Evolutionary conservation across 2,329 filamentous ascomycete genomes (phyloP).

Genomic region (Trichophyton equinum): DNA sequence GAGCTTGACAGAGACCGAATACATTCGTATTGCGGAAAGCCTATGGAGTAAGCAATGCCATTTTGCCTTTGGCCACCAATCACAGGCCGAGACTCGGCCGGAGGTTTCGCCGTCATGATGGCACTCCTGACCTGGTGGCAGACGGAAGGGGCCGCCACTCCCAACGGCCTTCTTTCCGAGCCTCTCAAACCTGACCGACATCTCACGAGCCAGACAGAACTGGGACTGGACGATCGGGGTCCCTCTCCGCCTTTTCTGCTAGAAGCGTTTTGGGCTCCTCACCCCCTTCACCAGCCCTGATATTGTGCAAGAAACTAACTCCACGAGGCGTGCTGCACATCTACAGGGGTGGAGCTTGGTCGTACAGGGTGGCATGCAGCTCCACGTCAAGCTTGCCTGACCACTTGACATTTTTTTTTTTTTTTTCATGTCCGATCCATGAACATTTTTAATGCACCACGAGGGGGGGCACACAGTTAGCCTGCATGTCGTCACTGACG

Average conservation of each 20-base stretch:
- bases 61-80: neutral
- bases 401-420: conserved; percentile 4
- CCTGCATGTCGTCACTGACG: neutral
- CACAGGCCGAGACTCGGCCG: neutral
- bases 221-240: neutral
- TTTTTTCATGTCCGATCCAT: conserved; percentile 2
- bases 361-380: conserved; percentile 3
- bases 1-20: neutral
- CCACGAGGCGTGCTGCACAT: neutral
- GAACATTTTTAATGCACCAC: neutral
- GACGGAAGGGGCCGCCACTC: neutral
- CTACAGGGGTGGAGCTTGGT: conserved; percentile 1
- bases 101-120: neutral
- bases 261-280: neutral
- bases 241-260: neutral
- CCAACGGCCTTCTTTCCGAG: neutral
- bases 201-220: too few species aligned
- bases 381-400: conserved; percentile 5
- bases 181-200: neutral
- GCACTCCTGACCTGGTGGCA: neutral
- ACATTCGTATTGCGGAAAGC: conserved; percentile 3
- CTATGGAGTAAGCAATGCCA: neutral
- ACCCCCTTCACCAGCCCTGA: neutral
- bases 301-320: neutral
- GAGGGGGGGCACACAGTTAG: neutral